phyloP scores from a whole-genome alignment of 148 eudicot species.

The Dianthus caryophyllus region DNA sequence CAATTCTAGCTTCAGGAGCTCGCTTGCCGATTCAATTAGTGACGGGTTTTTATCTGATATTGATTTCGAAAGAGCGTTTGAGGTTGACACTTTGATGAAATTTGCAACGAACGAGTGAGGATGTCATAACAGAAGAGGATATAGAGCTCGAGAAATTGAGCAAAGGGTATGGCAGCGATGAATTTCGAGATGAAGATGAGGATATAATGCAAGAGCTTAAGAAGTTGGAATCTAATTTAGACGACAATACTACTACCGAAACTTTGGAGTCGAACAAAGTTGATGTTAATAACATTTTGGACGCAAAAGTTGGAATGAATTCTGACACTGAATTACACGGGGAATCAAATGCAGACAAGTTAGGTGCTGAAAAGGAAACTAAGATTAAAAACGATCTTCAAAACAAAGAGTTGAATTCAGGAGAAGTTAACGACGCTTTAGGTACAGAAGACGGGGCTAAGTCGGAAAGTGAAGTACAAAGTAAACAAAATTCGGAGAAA shows the following conservation, averaged over 20 bases:
- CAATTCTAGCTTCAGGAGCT: conserved; percentile 41
- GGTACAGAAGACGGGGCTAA: neutral
- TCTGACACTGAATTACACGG: neutral
- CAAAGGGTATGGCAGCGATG: conserved; percentile 28
- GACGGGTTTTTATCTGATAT: conserved; percentile 56
- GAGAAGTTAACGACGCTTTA: neutral
- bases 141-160: conserved; percentile 28
- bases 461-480: neutral
- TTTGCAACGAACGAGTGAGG: conserved; percentile 13
- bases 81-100: conserved; percentile 23
- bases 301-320: neutral
- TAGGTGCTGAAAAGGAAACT: too few species aligned
- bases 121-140: conserved; percentile 13
- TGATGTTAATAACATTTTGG: neutral
- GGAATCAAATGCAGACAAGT: too few species aligned
- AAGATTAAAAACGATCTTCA: too few species aligned
- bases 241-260: conserved; percentile 8
- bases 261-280: neutral
- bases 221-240: conserved; percentile 24
- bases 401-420: neutral
- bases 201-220: conserved; percentile 43
- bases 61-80: conserved; percentile 46
- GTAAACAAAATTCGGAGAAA: conserved; percentile 24
- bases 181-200: conserved; percentile 38
- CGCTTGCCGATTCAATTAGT: conserved; percentile 39